Base-by-base conservation (phyloP, 225 moss, liverwort and hornwort genomes). In the Physcomitrellopsis africana region DNA sequence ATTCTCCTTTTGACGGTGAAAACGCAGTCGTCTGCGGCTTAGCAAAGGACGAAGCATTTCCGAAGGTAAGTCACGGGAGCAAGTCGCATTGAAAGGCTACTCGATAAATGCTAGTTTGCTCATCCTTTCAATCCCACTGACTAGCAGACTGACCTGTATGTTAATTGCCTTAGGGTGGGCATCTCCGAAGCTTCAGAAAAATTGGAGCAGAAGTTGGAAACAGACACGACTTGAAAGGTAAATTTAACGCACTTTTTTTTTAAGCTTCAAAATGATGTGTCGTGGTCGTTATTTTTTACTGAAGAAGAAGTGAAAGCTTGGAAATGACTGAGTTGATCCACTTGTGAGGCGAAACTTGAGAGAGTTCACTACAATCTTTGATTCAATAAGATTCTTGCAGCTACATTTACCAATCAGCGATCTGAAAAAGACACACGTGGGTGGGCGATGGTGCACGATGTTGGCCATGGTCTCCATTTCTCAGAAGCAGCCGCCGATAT, bases 371-470 rank as follows among this genome's bases (percentile, higher is more conserved):
- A 2, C 32, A 37, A 37, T 7, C 41, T 2, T 63, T 51, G 16
- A 60, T 26, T 14, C 12, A 37, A 41, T 37, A 17, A 27, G 26
- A 19, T 14, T 14, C 15, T 4, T 24, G 49, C 74, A 86, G 86
- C 73, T 42, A 64, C 67, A 43, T 79, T 79, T 63, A 77, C 58
- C 61, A 84, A 46, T 43, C 84, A 81, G 7, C 77, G 82, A 43
- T 70, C 79, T 22, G 84, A 87, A 75, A 79, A 81, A 67, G 84
- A 84, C 32, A 1, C 77, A 19, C 77, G 84, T 63, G 83, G 80
- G 76, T 92, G 93, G 93, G 72, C 78, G 18, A 76, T 87, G 72
- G 87, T 90, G 61, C 81, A 80, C 57, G 82, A 86, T 10, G 80
- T 67, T 14, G 85, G 82, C 63, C 86, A 86, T 44, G 72, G 67